These are phyloP conservation scores for Neurospora sp. DNA, from an alignment of 2,329 filamentous ascomycete genomes.

Conservation along the genomic window DNA sequence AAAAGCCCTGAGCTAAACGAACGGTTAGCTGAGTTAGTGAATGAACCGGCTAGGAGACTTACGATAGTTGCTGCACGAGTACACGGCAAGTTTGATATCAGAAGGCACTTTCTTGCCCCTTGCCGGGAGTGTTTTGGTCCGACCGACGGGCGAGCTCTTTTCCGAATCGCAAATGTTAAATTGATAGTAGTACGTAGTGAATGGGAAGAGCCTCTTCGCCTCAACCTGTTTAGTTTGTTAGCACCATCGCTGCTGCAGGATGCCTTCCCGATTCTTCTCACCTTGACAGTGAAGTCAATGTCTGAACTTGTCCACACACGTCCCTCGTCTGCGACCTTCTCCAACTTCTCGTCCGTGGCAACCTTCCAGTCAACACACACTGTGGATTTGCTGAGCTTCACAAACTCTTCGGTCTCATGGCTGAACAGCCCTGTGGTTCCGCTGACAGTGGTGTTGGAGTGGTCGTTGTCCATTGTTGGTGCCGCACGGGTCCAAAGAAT, in stretches of 20 bases:
- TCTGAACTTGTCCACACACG: conserved; percentile 57
- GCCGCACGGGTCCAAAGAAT: conserved; percentile 36
- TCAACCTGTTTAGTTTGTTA: conserved; percentile 40
- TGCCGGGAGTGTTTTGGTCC: conserved; percentile 60
- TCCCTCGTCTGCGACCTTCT: conserved; percentile 37
- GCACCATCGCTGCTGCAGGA: background rate
- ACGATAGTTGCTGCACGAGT: conserved; percentile 61
- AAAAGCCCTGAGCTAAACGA: conserved; percentile 39
- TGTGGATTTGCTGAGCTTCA: conserved; percentile 44
- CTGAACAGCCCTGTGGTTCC: conserved; percentile 30
- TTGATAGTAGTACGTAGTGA: conserved; percentile 59
- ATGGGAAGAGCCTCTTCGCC: conserved; percentile 49
- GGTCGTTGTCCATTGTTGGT: conserved; percentile 30
- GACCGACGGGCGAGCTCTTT: conserved; percentile 50
- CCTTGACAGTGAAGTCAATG: conserved; percentile 67
- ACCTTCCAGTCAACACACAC: conserved; percentile 60
- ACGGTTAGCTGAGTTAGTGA: background rate
- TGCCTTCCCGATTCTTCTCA: conserved; percentile 18
- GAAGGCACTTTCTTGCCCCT: conserved; percentile 42
- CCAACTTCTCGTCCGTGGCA: background rate
- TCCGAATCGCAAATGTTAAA: conserved; percentile 58
- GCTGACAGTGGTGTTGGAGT: conserved; percentile 31
- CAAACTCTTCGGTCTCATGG: conserved; percentile 34
- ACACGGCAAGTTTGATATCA: conserved; percentile 53
- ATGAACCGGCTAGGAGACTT: conserved; percentile 21